A percentile compares a stretch with the other conserved stretches of the same genome.
Conservation (phyloP, 2,329 filamentous ascomycete species). For the Colletotrichum costaricense region DNA sequence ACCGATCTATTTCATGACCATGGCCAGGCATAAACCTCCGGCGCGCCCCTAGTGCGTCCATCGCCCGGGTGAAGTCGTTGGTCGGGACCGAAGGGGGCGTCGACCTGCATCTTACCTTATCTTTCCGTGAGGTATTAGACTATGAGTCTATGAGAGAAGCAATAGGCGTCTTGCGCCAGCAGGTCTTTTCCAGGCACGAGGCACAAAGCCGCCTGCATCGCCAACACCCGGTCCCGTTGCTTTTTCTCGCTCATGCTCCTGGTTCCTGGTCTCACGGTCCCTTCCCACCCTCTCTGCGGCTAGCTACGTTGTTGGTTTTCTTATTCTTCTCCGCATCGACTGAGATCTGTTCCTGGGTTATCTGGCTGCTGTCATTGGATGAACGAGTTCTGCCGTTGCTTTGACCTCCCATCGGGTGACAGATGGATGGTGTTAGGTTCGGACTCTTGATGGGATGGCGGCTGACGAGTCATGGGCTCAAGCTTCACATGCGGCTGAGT, state of each 20-base stretch:
- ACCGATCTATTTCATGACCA: background rate
- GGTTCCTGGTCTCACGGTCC: background rate
- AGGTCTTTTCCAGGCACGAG: background rate
- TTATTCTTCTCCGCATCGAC: conserved; percentile 3
- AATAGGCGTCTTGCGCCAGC: background rate
- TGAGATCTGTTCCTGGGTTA: conserved; percentile 15
- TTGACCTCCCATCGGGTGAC: conserved; percentile 1
- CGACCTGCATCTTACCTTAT: background rate
- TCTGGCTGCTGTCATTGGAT: conserved; percentile 16
- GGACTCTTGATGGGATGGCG: conserved; percentile 14
- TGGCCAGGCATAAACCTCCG: background rate
- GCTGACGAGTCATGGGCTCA: conserved; percentile 8
- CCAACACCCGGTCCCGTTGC: background rate
- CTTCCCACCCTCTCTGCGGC: background rate
- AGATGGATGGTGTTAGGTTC: background rate
- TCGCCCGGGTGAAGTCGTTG: conserved; percentile 4
- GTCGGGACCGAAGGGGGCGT: conserved; percentile 1
- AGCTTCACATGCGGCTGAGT: background rate
- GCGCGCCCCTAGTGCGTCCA: background rate
- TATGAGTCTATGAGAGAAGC: background rate
- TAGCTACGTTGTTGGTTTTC: background rate
- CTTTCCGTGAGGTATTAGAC: background rate
- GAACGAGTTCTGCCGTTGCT: conserved; percentile 15
- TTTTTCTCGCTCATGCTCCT: background rate
- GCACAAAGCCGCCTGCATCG: background rate